Percentiles rank a stretch among this genome's conserved stretches.
phyloP scores from a whole-genome alignment of 108 stramenopile genomes.

The Skeletonema potamos region DNA sequence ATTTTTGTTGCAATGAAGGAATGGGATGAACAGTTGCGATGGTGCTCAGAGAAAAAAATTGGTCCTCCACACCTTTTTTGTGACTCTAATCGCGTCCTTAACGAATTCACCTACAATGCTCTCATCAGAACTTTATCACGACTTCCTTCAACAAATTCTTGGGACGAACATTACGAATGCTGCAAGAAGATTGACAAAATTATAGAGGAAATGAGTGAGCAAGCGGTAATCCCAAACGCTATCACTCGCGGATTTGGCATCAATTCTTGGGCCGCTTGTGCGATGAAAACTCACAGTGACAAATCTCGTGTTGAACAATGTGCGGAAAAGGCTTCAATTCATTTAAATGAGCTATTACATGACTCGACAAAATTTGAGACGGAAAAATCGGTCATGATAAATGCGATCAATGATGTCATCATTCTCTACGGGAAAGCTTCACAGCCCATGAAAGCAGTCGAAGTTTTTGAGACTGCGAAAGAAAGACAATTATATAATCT shows the following conservation, averaged over 20 bases:
- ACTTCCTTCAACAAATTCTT: constrained; percentile 16
- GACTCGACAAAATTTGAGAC: constrained; percentile 1
- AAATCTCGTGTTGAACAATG: constrained; percentile 2
- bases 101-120: constrained; percentile 25
- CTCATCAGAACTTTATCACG: constrained; percentile 21
- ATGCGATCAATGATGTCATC: constrained; percentile 24
- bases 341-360: constrained; percentile 14
- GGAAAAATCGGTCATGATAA: constrained; percentile 3
- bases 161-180: constrained; percentile 31
- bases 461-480: constrained; percentile 29
- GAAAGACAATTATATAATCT: constrained; percentile 20
- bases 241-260: constrained; percentile 10
- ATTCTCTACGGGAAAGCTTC: constrained; percentile 26
- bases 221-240: constrained; percentile 10
- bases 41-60: constrained; percentile 17
- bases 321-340: constrained; percentile 19
- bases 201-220: constrained; percentile 1
- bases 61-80: not conserved
- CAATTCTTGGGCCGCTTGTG: constrained; percentile 23
- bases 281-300: constrained; percentile 8
- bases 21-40: constrained; percentile 35
- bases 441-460: constrained; percentile 24
- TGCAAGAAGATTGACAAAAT: constrained; percentile 37
- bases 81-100: constrained; percentile 2
- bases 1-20: constrained; percentile 21